These are phyloP conservation scores for Saccharum hybrid DNA, from an alignment of 202 grass and related monocot genomes.

Conservation along the genomic window DNA sequence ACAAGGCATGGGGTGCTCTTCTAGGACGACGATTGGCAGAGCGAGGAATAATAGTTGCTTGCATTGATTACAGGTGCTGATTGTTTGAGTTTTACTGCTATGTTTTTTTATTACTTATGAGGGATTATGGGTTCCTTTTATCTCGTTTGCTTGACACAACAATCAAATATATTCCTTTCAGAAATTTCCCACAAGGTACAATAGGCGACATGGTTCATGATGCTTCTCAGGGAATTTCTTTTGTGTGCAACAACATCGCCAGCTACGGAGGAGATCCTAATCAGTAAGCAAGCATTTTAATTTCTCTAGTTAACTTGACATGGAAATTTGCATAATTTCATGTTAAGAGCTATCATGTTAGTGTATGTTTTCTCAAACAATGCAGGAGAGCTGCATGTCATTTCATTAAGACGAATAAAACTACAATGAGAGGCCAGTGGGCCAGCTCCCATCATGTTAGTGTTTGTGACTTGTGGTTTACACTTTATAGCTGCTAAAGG, in stretches of 20 bases:
- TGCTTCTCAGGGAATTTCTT: conserved; percentile 93
- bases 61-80: conserved; percentile 93
- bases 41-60: conserved; percentile 97
- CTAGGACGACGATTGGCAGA: conserved; percentile 88
- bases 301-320: conserved; percentile 23
- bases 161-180: conserved; percentile 45
- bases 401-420: background rate
- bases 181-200: conserved; percentile 97
- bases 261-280: conserved; percentile 91
- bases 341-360: conserved; percentile 9
- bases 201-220: conserved; percentile 96
- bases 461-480: background rate
- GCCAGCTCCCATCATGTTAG: background rate
- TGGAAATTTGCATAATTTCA: conserved; percentile 22
- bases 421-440: background rate
- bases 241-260: conserved; percentile 86
- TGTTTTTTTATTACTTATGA: conserved; percentile 4
- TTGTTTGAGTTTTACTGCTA: conserved; percentile 20
- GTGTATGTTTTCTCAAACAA: conserved; percentile 1
- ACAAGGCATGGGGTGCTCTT: conserved; percentile 98
- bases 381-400: background rate
- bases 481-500: background rate
- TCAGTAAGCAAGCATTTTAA: conserved; percentile 48
- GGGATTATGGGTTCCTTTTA: background rate
- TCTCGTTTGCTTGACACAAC: conserved; percentile 28